Evolutionary conservation across 2,329 filamentous ascomycete species (phyloP).

Genomic region (Pyricularia sp.): DNA sequence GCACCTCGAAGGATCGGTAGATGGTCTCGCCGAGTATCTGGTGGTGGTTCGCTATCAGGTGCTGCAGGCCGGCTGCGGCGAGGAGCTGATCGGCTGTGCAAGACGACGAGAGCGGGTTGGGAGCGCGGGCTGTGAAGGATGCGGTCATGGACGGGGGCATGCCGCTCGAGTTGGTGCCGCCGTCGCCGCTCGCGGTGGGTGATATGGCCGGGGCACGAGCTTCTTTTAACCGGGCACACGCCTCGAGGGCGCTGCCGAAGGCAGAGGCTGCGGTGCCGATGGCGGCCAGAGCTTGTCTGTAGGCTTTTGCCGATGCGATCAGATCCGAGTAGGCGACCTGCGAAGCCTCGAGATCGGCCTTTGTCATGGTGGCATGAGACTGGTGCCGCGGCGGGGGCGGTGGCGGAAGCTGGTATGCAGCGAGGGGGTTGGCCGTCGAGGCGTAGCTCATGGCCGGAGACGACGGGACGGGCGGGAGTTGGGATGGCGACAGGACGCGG

Average conservation of each 20-base stretch:
- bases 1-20: slow-evolving; percentile 55
- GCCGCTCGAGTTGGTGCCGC: slow-evolving; percentile 11
- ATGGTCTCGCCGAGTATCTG: slow-evolving; percentile 58
- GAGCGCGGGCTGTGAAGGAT: slow-evolving; percentile 29
- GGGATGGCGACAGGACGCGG: slow-evolving; percentile 3
- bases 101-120: slow-evolving; percentile 8
- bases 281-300: slow-evolving; percentile 47
- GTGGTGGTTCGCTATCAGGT: slow-evolving; percentile 56
- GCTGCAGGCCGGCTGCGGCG: slow-evolving; percentile 50
- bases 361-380: slow-evolving; percentile 46
- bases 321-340: slow-evolving; percentile 51
- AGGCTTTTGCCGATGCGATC: slow-evolving; percentile 47
- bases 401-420: slow-evolving; percentile 42
- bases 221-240: slow-evolving; percentile 56
- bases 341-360: slow-evolving; percentile 48
- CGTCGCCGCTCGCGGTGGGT: slow-evolving; percentile 18
- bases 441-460: slow-evolving; percentile 50
- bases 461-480: slow-evolving; percentile 25
- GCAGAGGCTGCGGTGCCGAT: slow-evolving; percentile 48
- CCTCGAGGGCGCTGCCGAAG: slow-evolving; percentile 52
- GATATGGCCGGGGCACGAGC: slow-evolving; percentile 45
- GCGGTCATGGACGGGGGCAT: slow-evolving; percentile 24
- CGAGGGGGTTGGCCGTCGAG: slow-evolving; percentile 47
- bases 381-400: slow-evolving; percentile 42
- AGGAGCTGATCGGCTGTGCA: slow-evolving; percentile 53